phyloP scores from a whole-genome alignment of 495 filamentous ascomycete genomes.

The Neurospora pannonica region DNA sequence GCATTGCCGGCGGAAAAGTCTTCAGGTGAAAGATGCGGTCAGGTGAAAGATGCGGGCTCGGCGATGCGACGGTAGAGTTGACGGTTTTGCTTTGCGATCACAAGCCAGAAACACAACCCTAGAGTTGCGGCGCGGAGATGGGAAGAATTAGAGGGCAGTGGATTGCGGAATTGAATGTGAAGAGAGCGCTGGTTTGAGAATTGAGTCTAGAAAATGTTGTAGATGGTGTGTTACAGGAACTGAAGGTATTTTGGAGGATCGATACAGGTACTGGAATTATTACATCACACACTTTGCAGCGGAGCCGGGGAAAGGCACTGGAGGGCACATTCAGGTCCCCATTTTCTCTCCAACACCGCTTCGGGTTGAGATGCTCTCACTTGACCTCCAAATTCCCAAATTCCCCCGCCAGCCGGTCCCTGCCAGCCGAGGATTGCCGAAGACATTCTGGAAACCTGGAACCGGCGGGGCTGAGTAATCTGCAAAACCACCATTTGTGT shows the following conservation, averaged over 20 bases:
- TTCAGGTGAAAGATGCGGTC: neutral
- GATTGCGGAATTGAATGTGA: neutral
- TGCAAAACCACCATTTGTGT: neutral
- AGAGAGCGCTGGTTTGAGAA: neutral
- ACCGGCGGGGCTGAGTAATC: neutral
- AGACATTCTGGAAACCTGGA: neutral
- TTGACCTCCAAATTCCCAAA: neutral
- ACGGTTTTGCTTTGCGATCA: neutral
- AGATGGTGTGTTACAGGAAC: neutral
- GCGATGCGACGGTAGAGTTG: neutral
- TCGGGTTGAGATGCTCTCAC: neutral
- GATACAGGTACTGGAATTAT: neutral
- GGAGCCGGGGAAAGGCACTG: neutral
- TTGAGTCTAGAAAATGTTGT: neutral
- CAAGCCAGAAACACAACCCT: neutral
- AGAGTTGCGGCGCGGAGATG: neutral
- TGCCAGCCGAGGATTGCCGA: conserved; percentile 32
- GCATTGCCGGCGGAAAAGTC: neutral
- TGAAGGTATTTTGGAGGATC: neutral
- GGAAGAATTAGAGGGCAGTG: neutral
- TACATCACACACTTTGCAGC: neutral
- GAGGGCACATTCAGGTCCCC: neutral
- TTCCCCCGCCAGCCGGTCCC: neutral
- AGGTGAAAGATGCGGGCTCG: neutral
- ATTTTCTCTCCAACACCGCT: neutral